These are phyloP conservation scores for Ascochyta clinopodiicola DNA, from an alignment of 2,329 filamentous ascomycete species.

Conservation along the genomic window DNA sequence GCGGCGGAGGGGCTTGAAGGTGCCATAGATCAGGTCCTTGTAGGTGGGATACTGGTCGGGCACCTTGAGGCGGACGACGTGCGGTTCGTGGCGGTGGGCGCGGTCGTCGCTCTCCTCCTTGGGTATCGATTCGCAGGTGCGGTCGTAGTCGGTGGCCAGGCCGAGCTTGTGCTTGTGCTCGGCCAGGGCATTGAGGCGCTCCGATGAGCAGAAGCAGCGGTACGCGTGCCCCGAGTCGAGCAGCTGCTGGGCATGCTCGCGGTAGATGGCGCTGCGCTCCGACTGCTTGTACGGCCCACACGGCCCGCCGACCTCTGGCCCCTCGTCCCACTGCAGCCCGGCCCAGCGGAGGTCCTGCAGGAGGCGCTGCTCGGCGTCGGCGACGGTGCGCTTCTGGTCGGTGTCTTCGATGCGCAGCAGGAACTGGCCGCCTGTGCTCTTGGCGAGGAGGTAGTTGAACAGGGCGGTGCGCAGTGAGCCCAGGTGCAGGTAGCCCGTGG, in stretches of 20 bases:
- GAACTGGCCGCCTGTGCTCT: conserved; percentile 87
- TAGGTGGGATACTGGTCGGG: conserved; percentile 69
- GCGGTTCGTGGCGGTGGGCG: conserved; percentile 70
- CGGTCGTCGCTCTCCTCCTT: conserved; percentile 72
- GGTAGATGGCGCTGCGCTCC: conserved; percentile 76
- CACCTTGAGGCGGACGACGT: conserved; percentile 78
- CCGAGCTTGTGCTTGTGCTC: conserved; percentile 66
- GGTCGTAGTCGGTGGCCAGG: conserved; percentile 68
- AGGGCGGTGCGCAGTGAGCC: conserved; percentile 90
- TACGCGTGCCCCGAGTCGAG: conserved; percentile 79
- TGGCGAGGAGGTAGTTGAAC: conserved; percentile 94
- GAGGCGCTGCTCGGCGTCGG: conserved; percentile 78
- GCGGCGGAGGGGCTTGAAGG: conserved; percentile 40
- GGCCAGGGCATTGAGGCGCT: conserved; percentile 72
- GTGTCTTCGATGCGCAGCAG: conserved; percentile 93
- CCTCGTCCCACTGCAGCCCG: conserved; percentile 91
- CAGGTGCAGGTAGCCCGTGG: conserved; percentile 90
- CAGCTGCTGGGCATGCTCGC: conserved; percentile 71
- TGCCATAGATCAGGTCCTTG: conserved; percentile 80
- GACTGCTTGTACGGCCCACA: conserved; percentile 91
- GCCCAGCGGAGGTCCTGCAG: conserved; percentile 87
- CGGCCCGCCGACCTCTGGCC: conserved; percentile 79
- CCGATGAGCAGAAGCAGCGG: conserved; percentile 85
- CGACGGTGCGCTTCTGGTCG: conserved; percentile 84
- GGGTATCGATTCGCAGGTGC: conserved; percentile 74